Evolutionary conservation across 805 yeast genomes (phyloP).

Genomic region (Maudiozyma turicensis): DNA sequence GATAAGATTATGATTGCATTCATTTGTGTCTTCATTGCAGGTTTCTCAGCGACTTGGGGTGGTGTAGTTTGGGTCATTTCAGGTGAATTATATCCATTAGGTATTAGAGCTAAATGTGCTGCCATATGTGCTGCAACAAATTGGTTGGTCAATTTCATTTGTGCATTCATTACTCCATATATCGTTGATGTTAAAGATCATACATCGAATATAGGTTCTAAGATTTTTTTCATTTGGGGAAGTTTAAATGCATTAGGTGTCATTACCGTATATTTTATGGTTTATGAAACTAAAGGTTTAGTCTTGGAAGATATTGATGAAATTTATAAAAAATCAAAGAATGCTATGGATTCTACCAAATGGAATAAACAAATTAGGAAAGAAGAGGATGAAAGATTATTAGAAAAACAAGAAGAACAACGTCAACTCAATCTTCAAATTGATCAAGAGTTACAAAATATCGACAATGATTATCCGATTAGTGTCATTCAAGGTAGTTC

Average conservation of each 20-base stretch:
- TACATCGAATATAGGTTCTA: slow-evolving; percentile 60
- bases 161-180: slow-evolving; percentile 70
- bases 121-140: slow-evolving; percentile 69
- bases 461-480: not conserved
- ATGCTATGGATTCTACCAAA: slow-evolving; percentile 40
- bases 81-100: slow-evolving; percentile 58
- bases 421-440: not conserved
- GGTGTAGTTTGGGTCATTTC: slow-evolving; percentile 68
- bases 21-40: slow-evolving; percentile 64
- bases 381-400: slow-evolving; percentile 1
- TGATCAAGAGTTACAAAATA: not conserved
- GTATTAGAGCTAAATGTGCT: slow-evolving; percentile 69
- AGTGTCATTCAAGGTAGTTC: not conserved
- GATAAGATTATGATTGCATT: slow-evolving; percentile 50
- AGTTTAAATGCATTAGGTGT: slow-evolving; percentile 52
- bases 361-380: slow-evolving; percentile 29
- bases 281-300: slow-evolving; percentile 73
- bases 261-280: slow-evolving; percentile 52
- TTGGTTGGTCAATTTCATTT: slow-evolving; percentile 69
- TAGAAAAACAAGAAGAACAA: not conserved
- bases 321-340: slow-evolving; percentile 51
- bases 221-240: slow-evolving; percentile 76
- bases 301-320: slow-evolving; percentile 76
- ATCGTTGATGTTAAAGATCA: slow-evolving; percentile 58
- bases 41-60: slow-evolving; percentile 78